phyloP scores from a whole-genome alignment of 1,139 yeast species.

The Pichia sp. region DNA sequence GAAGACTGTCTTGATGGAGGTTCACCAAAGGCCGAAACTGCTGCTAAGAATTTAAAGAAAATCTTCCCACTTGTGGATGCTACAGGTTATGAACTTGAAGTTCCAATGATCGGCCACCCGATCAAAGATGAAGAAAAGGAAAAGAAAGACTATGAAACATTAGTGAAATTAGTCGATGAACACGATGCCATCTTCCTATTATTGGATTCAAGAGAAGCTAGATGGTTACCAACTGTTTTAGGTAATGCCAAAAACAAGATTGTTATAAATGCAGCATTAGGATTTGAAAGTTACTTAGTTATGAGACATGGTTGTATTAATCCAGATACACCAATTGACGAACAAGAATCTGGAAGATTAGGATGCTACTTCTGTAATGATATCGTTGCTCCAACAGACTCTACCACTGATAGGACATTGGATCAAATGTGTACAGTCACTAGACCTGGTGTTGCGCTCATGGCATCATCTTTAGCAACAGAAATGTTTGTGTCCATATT shows the following conservation, averaged over 20 bases:
- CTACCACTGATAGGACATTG: conserved; percentile 76
- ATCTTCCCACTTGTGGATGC: conserved; percentile 78
- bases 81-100: conserved; percentile 61
- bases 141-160: conserved; percentile 46
- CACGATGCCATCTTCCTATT: conserved; percentile 79
- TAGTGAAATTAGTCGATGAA: conserved; percentile 52
- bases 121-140: conserved; percentile 51
- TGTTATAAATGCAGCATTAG: conserved; percentile 90
- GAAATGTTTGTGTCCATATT: conserved; percentile 74
- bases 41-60: conserved; percentile 67
- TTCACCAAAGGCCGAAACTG: conserved; percentile 66
- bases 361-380: conserved; percentile 98
- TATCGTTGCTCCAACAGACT: conserved; percentile 90
- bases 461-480: conserved; percentile 86
- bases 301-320: conserved; percentile 78
- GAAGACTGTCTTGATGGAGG: conserved; percentile 78
- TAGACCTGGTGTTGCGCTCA: conserved; percentile 89
- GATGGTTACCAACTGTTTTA: conserved; percentile 94
- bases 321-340: conserved; percentile 23
- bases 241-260: conserved; percentile 65
- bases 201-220: conserved; percentile 92
- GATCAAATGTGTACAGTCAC: conserved; percentile 99
- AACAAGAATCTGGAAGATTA: conserved; percentile 39
- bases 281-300: conserved; percentile 89
- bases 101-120: conserved; percentile 97